phyloP scores from a whole-genome alignment of 139 green algal species.

The Yamagishiella unicocca region DNA sequence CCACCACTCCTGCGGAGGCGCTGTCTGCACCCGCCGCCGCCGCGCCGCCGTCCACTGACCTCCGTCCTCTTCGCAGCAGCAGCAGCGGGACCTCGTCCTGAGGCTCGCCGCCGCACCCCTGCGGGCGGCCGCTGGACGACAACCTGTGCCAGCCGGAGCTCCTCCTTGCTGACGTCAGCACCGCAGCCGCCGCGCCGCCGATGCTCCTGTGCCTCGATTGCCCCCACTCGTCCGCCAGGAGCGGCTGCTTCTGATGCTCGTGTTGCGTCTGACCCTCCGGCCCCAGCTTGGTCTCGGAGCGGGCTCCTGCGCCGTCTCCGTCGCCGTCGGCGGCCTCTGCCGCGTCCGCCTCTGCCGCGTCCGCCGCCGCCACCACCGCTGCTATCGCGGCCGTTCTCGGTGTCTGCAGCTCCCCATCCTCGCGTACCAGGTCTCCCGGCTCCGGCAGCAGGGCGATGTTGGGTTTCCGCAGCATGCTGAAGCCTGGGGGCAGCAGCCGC shows the following conservation, averaged over 20 bases:
- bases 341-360: background rate
- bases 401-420: background rate
- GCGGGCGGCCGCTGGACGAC: no score
- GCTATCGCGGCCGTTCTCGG: background rate
- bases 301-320: no score
- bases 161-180: no score
- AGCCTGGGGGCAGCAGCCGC: background rate
- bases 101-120: no score
- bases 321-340: background rate
- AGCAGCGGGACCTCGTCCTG: no score
- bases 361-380: background rate
- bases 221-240: background rate
- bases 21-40: no score
- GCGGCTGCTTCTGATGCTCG: background rate
- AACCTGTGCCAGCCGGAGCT: no score
- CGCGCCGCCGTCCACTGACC: no score
- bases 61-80: no score
- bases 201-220: no score
- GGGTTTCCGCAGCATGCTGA: slow-evolving; percentile 41
- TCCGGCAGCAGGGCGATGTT: background rate
- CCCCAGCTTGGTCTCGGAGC: background rate
- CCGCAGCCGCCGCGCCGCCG: background rate
- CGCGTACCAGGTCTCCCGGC: no score
- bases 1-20: no score
- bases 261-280: background rate